Evolutionary conservation across 805 yeast genomes (phyloP).

Genomic region (Henningerozyma blattae): DNA sequence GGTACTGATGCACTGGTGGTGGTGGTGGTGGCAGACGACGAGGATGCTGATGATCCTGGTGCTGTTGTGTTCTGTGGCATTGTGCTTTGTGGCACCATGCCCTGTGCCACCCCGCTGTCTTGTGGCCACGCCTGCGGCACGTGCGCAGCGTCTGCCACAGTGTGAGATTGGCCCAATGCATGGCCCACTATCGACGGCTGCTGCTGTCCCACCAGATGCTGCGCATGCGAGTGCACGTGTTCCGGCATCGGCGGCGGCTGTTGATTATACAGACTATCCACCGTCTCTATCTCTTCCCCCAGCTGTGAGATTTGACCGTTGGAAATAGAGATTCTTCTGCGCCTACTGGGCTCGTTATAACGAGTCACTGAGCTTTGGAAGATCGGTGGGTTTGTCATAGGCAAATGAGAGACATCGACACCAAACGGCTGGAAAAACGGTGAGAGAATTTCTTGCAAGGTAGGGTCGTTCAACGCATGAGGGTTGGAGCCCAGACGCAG

Average conservation of each 20-base stretch:
- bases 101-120: no score
- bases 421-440: conserved; percentile 34
- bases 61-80: no score
- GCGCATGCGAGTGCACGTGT: conserved; percentile 18
- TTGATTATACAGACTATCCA: conserved; percentile 27
- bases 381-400: conserved; percentile 34
- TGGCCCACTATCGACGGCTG: no score
- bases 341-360: conserved; percentile 21
- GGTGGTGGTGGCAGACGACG: no score
- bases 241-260: conserved; percentile 15
- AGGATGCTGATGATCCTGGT: no score
- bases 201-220: no score
- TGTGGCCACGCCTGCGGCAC: no score
- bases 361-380: conserved; percentile 30
- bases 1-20: conserved; percentile 1
- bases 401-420: conserved; percentile 32
- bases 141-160: no score
- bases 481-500: no score
- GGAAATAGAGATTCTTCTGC: conserved; percentile 64
- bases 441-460: conserved; percentile 27
- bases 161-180: no score
- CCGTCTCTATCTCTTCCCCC: conserved; percentile 28
- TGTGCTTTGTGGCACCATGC: no score
- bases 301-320: conserved; percentile 80
- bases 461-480: conserved; percentile 20